Conservation (phyloP, 495 filamentous ascomycete species). For the Podospora pseudocomata region DNA sequence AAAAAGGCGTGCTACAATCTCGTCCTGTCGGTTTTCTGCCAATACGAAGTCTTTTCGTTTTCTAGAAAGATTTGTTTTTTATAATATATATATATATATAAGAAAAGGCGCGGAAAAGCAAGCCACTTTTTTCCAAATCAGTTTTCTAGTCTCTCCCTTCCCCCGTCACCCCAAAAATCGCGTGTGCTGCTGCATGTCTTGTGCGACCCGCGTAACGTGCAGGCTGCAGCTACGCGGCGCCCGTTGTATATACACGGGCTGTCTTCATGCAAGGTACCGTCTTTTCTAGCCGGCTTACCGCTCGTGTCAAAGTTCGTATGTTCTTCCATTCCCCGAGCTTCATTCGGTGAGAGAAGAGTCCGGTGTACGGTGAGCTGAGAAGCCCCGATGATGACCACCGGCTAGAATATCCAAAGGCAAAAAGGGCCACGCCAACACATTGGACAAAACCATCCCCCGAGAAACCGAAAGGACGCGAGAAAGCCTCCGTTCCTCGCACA, state of each 20-base stretch:
- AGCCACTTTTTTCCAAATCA: background rate
- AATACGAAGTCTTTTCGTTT: background rate
- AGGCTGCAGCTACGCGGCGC: background rate
- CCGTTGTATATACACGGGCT: background rate
- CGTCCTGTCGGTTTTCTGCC: background rate
- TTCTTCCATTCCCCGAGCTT: too few relatives aligned
- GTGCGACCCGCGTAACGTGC: background rate
- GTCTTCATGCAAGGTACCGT: background rate
- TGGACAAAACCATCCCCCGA: background rate
- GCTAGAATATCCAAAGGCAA: background rate
- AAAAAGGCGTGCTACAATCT: background rate
- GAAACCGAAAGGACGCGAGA: background rate
- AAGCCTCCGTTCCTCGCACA: too few relatives aligned
- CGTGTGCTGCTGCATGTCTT: background rate
- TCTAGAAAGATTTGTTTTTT: background rate
- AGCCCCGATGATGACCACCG: too few relatives aligned
- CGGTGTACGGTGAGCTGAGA: too few relatives aligned
- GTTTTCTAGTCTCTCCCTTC: background rate
- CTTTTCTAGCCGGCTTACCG: background rate
- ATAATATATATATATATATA: too few relatives aligned
- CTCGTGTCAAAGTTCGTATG: background rate
- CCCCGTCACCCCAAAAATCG: background rate
- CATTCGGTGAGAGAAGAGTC: too few relatives aligned
- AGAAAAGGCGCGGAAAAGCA: background rate
- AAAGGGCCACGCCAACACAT: background rate